phyloP scores from a whole-genome alignment of 495 filamentous ascomycete species.

The Amphirosellinia nigrospora region DNA sequence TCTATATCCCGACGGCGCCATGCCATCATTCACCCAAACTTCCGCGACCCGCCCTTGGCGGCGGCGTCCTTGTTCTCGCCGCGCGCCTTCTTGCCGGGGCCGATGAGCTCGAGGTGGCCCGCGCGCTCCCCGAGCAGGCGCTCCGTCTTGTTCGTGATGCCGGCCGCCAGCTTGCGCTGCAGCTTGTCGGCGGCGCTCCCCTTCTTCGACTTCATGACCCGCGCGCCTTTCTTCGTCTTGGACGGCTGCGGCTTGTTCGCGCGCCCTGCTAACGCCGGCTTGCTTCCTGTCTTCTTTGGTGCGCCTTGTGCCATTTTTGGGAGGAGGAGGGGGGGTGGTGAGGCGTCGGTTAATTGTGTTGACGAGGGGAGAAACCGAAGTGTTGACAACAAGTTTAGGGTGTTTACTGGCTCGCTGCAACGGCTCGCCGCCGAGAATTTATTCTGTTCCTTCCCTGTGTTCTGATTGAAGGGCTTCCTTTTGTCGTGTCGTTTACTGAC shows the following conservation, averaged over 20 bases:
- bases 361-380: constrained; percentile 1
- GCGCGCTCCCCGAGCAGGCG: constrained; percentile 53
- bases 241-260: constrained; percentile 43
- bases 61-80: constrained; percentile 37
- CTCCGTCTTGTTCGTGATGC: constrained; percentile 53
- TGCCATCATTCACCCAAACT: constrained; percentile 61
- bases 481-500: too few species aligned
- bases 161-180: constrained; percentile 48
- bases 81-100: constrained; percentile 45
- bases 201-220: constrained; percentile 49
- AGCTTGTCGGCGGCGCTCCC: constrained; percentile 47
- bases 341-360: constrained; percentile 5
- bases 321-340: constrained; percentile 2
- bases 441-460: neutral
- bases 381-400: too few species aligned
- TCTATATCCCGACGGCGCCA: too few species aligned
- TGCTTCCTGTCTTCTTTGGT: constrained; percentile 42
- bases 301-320: constrained; percentile 56
- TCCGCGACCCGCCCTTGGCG: constrained; percentile 51
- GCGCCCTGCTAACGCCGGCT: constrained; percentile 31
- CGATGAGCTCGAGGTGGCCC: constrained; percentile 56
- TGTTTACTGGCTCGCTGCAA: neutral
- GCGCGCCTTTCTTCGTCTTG: constrained; percentile 42
- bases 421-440: neutral
- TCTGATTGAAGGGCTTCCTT: too few species aligned